A percentile compares a stretch with the other conserved stretches of the same genome.
Evolutionary conservation across 352 stramenopile species (phyloP).

Genomic region (Phytophthora boehmeriae): DNA sequence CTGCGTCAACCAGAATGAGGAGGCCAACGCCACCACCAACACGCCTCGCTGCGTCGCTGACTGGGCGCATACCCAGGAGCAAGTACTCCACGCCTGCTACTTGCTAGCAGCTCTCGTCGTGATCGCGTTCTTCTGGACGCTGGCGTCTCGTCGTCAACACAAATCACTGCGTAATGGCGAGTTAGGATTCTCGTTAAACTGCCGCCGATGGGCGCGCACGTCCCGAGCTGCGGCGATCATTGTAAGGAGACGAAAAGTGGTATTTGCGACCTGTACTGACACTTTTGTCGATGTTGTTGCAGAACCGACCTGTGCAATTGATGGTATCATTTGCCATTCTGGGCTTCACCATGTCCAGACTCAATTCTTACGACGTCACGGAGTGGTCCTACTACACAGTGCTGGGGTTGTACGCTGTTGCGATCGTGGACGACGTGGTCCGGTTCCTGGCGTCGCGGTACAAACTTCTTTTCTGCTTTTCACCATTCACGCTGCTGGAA

Average conservation of each 20-base stretch:
- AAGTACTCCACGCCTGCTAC: constrained; percentile 61
- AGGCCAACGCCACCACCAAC: constrained; percentile 25
- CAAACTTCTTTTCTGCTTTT: constrained; percentile 83
- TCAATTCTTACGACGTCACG: constrained; percentile 77
- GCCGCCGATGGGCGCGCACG: constrained; percentile 77
- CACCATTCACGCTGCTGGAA: constrained; percentile 76
- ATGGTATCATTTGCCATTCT: constrained; percentile 77
- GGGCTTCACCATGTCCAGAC: constrained; percentile 67
- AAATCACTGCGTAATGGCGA: constrained; percentile 60
- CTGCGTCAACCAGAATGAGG: constrained; percentile 69
- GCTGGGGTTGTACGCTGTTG: constrained; percentile 62
- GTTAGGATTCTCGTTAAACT: constrained; percentile 81
- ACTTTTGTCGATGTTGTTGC: not conserved
- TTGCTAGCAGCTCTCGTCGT: constrained; percentile 55
- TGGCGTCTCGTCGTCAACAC: constrained; percentile 59
- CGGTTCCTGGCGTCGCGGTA: constrained; percentile 83
- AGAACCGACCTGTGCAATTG: constrained; percentile 83
- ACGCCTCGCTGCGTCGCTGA: constrained; percentile 69
- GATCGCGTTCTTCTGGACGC: constrained; percentile 58
- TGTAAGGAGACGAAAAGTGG: constrained; percentile 30
- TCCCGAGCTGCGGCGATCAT: constrained; percentile 75
- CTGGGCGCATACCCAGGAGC: constrained; percentile 78
- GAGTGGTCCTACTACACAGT: constrained; percentile 69
- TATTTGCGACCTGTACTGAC: constrained; percentile 1
- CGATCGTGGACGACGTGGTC: constrained; percentile 68